phyloP scores from a whole-genome alignment of 345 rosid genomes.

The Eucalyptus leucophloia region DNA sequence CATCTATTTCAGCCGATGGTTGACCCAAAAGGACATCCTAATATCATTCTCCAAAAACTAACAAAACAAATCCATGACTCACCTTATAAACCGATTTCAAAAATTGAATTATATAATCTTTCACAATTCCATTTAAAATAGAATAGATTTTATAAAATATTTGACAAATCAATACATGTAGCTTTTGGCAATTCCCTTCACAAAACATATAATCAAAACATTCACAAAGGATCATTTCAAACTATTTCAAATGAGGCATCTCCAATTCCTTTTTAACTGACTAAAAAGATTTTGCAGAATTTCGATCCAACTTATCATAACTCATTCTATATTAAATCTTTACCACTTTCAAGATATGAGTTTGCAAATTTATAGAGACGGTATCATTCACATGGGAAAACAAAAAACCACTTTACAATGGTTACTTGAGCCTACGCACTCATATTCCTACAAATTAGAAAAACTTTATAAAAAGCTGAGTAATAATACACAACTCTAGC shows the following conservation, averaged over 20 bases:
- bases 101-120: no score
- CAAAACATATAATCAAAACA: no score
- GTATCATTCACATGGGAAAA: not conserved
- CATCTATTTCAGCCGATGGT: no score
- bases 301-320: not conserved
- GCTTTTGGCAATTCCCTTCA: not conserved
- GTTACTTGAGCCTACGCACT: not conserved
- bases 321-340: no score
- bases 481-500: no score
- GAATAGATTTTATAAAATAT: fast-evolving
- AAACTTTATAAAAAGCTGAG: fast-evolving
- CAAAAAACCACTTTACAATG: no score
- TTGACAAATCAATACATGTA: no score
- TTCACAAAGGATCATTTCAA: no score
- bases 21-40: no score
- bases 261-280: not conserved
- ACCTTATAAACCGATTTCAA: not conserved
- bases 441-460: no score
- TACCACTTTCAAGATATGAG: not conserved
- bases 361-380: no score
- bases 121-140: not conserved
- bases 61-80: not conserved
- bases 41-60: not conserved
- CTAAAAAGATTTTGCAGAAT: fast-evolving
- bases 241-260: not conserved